Base-by-base conservation (phyloP, 805 yeast species). In the Kuraishia floccosa region DNA sequence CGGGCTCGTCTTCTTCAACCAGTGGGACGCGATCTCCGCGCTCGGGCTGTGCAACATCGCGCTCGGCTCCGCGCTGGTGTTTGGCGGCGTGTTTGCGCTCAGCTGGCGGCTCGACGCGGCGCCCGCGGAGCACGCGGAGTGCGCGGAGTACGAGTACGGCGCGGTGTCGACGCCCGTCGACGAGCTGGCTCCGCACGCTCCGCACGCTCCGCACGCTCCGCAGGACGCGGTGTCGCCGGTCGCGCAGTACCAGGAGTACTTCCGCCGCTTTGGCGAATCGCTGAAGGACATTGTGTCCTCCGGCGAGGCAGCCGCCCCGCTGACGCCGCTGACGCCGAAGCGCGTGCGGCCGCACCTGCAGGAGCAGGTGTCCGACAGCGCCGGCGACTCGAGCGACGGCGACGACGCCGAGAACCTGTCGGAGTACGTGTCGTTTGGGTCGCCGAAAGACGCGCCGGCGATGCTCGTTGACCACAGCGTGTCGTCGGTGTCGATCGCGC, bases 21-120 rank as follows among this genome's bases (percentile, higher is more conserved):
- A 76, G 43, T 57, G 76, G 40, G 46, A 50, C 7, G 45, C 52
- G 8, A 47, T 70, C 11, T 41, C 56, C 3, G 35, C 41, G 7
- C 20, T 37, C 16, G 62, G 56, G 32, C 54, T 63, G 3, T 25
- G 54, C 3, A 60, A 60, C 47, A 60, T 72, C 8, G 34, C 60
- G 5, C 14, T 60, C 2, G 78, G 77, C 1, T 56, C 69, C 11
- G 19, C 61, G 29, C 65, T 72, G 9, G 73, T 73, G 0, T 47
- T 76, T 13, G 67, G 72, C 15, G 94, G 94, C 2, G 94, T 83
- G 3, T 63, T 74, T 21, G 49, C 69, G 9, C 59, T 84, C 13
- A 76, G 86, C 32, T 67, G 76, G 67, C 68, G 69, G 32, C 40
- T 50, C 13, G 53, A 49, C 13, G 31, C 28, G 11, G 11, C 14